Percentiles rank a stretch among this genome's conserved stretches.
Evolutionary conservation across 495 filamentous ascomycete genomes (phyloP).

Genomic region (Staphylotrichum longicolle): DNA sequence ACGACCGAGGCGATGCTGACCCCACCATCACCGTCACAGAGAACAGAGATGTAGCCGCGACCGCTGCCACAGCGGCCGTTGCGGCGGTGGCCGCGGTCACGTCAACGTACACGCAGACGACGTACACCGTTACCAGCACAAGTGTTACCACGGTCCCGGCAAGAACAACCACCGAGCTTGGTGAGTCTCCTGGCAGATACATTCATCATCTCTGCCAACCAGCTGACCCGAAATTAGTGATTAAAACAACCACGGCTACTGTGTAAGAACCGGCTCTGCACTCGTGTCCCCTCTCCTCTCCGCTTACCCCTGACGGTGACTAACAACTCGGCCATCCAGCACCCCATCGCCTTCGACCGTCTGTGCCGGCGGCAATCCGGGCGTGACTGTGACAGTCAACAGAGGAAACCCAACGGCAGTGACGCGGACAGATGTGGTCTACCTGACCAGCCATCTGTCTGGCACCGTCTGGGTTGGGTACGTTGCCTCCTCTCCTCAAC

Average conservation of each 20-base stretch:
- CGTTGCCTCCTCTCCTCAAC: conserved; percentile 6
- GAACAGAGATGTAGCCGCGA: conserved; percentile 17
- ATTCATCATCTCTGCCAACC: conserved; percentile 10
- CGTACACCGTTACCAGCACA: conserved; percentile 42
- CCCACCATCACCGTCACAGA: conserved; percentile 9
- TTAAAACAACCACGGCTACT: conserved; percentile 40
- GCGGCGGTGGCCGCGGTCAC: conserved; percentile 36
- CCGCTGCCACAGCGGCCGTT: conserved; percentile 21
- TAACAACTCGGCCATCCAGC: conserved; percentile 20
- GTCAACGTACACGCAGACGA: conserved; percentile 44
- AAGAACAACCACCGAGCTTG: conserved; percentile 39
- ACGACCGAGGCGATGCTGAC: conserved; percentile 10
- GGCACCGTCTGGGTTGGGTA: conserved; percentile 44
- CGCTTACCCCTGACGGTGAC: neutral
- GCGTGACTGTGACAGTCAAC: conserved; percentile 38
- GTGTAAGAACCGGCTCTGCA: conserved; percentile 32
- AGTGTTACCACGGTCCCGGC: conserved; percentile 36
- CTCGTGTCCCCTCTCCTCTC: neutral
- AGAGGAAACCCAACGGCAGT: conserved; percentile 29
- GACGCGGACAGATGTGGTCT: conserved; percentile 41
- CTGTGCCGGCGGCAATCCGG: conserved; percentile 33
- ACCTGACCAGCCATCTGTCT: conserved; percentile 38
- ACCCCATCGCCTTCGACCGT: conserved; percentile 42
- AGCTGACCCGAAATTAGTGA: conserved; percentile 25
- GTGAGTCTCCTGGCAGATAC: conserved; percentile 24